phyloP scores from a whole-genome alignment of 257 asterid genomes.

The Anisodus tanguticus region DNA sequence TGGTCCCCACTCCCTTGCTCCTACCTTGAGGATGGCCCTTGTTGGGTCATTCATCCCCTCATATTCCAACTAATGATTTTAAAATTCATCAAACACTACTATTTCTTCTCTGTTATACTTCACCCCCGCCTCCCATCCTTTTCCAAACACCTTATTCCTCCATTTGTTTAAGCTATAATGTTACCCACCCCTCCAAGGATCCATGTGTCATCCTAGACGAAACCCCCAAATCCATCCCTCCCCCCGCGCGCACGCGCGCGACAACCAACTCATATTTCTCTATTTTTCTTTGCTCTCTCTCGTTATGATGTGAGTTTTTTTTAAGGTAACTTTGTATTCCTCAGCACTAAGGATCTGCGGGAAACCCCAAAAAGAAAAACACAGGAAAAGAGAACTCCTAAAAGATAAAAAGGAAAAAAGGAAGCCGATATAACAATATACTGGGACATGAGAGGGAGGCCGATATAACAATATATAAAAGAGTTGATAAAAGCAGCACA shows the following conservation, averaged over 20 bases:
- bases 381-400: neutral
- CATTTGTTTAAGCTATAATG: no score
- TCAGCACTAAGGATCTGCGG: neutral
- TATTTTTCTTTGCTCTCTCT: neutral
- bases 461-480: neutral
- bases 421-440: neutral
- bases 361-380: neutral
- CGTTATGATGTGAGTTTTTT: neutral
- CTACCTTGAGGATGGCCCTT: no score
- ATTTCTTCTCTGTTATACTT: no score
- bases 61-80: no score
- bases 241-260: no score
- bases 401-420: neutral
- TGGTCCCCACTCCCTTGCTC: no score
- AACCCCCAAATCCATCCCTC: neutral
- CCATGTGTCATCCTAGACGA: no score
- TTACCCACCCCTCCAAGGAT: no score
- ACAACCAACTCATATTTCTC: neutral
- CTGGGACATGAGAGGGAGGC: neutral
- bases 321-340: neutral
- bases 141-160: no score
- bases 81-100: no score
- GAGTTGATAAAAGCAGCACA: conserved; percentile 22
- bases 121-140: no score
- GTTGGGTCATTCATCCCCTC: no score